Percentiles rank a stretch among this genome's conserved stretches.
phyloP scores from a whole-genome alignment of 257 asterid species.

The Agastache rugosa region DNA sequence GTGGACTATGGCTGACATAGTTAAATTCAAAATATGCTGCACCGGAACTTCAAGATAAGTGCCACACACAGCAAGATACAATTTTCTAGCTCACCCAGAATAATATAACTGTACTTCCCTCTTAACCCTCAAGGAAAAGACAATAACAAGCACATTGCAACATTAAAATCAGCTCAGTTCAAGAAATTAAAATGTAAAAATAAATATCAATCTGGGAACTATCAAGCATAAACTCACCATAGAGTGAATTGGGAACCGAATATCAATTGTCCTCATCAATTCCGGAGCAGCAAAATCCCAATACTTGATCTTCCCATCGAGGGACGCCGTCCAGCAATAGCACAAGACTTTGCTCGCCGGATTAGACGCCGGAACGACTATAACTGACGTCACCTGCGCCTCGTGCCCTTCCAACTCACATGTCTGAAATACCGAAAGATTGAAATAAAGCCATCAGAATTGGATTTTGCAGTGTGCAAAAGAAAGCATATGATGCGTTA shows the following conservation, averaged over 20 bases:
- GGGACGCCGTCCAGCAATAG: constrained; percentile 91
- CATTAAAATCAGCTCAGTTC: neutral
- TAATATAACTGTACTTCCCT: neutral
- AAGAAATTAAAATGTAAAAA: neutral
- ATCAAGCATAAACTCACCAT: constrained; percentile 57
- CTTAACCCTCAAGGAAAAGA: neutral
- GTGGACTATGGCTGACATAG: neutral
- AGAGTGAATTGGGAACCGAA: constrained; percentile 66
- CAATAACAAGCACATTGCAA: neutral
- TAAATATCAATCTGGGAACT: neutral
- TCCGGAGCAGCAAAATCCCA: constrained; percentile 89
- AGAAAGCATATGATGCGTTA: neutral
- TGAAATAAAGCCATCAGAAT: neutral
- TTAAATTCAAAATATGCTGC: neutral
- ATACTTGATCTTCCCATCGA: constrained; percentile 83
- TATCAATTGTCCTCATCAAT: constrained; percentile 61
- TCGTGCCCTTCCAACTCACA: constrained; percentile 87
- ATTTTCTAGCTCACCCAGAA: neutral
- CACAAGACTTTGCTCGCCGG: constrained; percentile 57
- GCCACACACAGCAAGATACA: neutral
- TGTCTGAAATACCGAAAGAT: constrained; percentile 47
- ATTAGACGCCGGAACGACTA: constrained; percentile 69
- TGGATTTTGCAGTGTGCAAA: neutral
- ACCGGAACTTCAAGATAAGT: neutral
- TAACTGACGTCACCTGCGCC: constrained; percentile 78